Percentiles rank a stretch among this genome's conserved stretches.
Evolutionary conservation across 2,329 filamentous ascomycete species (phyloP).

Genomic region (Myriosclerotinia curreyana): DNA sequence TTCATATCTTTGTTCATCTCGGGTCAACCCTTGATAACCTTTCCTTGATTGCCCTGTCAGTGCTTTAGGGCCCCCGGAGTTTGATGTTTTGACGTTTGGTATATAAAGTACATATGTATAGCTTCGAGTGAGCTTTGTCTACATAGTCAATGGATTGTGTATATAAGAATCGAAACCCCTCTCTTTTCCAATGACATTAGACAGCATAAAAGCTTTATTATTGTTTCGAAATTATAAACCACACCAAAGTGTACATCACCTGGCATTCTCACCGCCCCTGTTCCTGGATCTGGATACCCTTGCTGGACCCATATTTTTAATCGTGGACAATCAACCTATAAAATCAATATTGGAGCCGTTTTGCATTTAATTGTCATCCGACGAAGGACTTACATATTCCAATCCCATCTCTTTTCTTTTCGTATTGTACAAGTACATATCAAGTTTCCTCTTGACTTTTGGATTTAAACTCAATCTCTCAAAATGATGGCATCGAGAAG

Average conservation of each 20-base stretch:
- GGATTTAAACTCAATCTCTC: conserved; percentile 1
- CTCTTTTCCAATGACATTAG: neutral
- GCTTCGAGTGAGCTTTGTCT: conserved; percentile 21
- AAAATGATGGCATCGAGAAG: conserved; percentile 39
- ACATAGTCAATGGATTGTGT: neutral
- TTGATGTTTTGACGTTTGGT: neutral
- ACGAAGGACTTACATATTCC: neutral
- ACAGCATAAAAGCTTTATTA: conserved; percentile 22
- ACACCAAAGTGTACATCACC: conserved; percentile 12
- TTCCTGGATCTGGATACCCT: conserved; percentile 20
- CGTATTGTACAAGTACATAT: conserved; percentile 6
- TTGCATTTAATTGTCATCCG: conserved; percentile 14
- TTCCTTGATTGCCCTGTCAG: conserved; percentile 12
- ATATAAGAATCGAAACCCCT: neutral
- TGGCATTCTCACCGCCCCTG: conserved; percentile 23
- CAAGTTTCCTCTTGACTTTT: conserved; percentile 13
- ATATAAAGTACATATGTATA: neutral
- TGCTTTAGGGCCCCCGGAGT: neutral
- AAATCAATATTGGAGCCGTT: conserved; percentile 14
- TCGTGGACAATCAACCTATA: conserved; percentile 18
- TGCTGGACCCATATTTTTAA: conserved; percentile 21
- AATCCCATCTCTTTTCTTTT: neutral
- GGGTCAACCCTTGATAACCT: conserved; percentile 2
- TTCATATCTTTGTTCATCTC: conserved; percentile 16
- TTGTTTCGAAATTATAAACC: conserved; percentile 19